Evolutionary conservation across 2,329 filamentous ascomycete genomes (phyloP).

Genomic region (Ophiostoma montium): DNA sequence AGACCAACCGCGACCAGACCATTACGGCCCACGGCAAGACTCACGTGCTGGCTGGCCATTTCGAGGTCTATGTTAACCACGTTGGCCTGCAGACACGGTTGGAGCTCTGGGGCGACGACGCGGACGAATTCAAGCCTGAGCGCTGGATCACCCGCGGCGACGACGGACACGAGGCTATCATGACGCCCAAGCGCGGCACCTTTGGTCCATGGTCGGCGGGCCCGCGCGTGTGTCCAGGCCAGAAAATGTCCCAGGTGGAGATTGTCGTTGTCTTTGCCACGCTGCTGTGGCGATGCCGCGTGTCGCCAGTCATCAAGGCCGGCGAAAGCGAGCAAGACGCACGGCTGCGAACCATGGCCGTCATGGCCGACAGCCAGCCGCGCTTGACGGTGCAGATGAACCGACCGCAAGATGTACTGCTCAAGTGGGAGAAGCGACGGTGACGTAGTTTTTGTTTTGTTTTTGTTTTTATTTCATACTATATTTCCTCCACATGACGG

Average conservation of each 20-base stretch:
- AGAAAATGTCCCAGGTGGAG: conserved; percentile 42
- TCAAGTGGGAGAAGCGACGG: conserved; percentile 8
- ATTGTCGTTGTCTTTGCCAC: conserved; percentile 32
- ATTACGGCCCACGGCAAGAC: conserved; percentile 18
- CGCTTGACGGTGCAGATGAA: conserved; percentile 20
- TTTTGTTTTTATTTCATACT: too few relatives aligned
- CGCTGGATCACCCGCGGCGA: conserved; percentile 24
- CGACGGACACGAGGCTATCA: conserved; percentile 3
- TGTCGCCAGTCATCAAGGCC: conserved; percentile 13
- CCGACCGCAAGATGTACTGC: conserved; percentile 12
- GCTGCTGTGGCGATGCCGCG: conserved; percentile 20
- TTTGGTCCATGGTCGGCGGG: conserved; percentile 35
- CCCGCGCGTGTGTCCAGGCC: conserved; percentile 35
- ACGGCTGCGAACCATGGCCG: conserved; percentile 12
- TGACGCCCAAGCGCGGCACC: conserved; percentile 22
- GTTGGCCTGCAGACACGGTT: conserved; percentile 18
- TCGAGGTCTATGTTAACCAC: conserved; percentile 23
- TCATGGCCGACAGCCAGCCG: conserved; percentile 17
- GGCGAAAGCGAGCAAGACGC: conserved; percentile 16
- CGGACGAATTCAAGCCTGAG: conserved; percentile 23
- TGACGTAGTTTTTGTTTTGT: too few relatives aligned
- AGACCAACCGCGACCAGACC: conserved; percentile 18
- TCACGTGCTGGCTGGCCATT: conserved; percentile 20
- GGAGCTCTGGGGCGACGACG: conserved; percentile 20
- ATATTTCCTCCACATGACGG: too few relatives aligned